phyloP scores from a whole-genome alignment of 73 alveolate species.

The Blepharisma japonicum region DNA sequence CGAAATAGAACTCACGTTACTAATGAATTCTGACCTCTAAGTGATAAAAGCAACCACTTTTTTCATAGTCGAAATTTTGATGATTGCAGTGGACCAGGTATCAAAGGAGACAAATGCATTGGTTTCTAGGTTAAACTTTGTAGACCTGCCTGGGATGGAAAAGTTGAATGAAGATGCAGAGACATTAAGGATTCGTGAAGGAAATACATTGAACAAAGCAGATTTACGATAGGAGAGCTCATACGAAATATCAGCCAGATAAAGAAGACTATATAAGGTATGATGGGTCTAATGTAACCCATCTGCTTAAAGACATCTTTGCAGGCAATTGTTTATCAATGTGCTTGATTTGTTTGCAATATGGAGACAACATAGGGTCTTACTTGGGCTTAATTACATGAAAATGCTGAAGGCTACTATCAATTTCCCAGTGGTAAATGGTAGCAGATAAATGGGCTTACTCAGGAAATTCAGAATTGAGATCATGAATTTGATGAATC shows the following conservation, averaged over 20 bases:
- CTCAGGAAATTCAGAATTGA: conserved; percentile 82
- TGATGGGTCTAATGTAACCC: conserved; percentile 88
- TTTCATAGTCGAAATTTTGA: conserved; percentile 85
- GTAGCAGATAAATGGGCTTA: conserved; percentile 75
- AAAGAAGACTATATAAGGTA: conserved; percentile 83
- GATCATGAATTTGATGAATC: conserved; percentile 28
- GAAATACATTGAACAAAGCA: conserved; percentile 82
- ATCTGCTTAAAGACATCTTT: conserved; percentile 82
- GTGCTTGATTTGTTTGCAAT: conserved; percentile 86
- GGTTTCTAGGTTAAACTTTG: conserved; percentile 74
- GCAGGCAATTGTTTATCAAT: conserved; percentile 93
- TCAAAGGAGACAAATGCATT: conserved; percentile 80
- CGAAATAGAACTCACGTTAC: conserved; percentile 77
- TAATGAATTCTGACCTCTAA: conserved; percentile 90
- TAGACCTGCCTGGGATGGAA: conserved; percentile 97
- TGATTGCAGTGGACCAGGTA: conserved; percentile 73
- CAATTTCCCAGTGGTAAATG: conserved; percentile 88
- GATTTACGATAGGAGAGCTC: conserved; percentile 63
- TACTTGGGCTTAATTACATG: conserved; percentile 83
- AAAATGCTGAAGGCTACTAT: conserved; percentile 75
- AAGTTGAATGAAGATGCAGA: conserved; percentile 95
- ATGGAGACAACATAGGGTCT: conserved; percentile 93
- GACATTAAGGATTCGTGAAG: conserved; percentile 82
- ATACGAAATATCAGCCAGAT: conserved; percentile 85
- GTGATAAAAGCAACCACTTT: conserved; percentile 84